phyloP scores from a whole-genome alignment of 192 early-diverging fungal species.

The Coemansia sp. region DNA sequence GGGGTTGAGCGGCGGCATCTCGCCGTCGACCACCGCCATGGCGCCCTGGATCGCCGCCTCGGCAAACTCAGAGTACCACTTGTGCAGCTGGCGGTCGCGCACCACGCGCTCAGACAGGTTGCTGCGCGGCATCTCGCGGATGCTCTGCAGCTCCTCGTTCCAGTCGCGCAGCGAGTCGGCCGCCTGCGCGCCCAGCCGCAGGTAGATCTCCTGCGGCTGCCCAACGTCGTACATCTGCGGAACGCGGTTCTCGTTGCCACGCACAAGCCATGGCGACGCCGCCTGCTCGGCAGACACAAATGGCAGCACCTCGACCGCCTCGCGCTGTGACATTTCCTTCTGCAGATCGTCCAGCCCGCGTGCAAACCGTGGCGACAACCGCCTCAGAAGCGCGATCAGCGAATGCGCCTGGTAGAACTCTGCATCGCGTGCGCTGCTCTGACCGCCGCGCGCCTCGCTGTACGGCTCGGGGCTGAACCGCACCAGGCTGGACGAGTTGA shows the following conservation, averaged over 20 bases:
- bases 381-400: constrained; percentile 65
- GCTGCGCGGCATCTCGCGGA: constrained; percentile 76
- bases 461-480: constrained; percentile 63
- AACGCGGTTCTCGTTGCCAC: constrained; percentile 35
- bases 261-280: constrained; percentile 83
- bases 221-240: constrained; percentile 36
- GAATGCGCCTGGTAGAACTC: constrained; percentile 59
- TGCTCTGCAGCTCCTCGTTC: constrained; percentile 95
- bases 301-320: constrained; percentile 81
- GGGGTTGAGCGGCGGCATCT: constrained; percentile 76
- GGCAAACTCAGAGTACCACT: constrained; percentile 86
- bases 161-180: constrained; percentile 75
- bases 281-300: constrained; percentile 62
- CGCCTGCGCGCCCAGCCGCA: constrained; percentile 29
- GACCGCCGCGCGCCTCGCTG: constrained; percentile 17
- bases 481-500: constrained; percentile 74
- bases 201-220: constrained; percentile 27
- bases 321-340: constrained; percentile 52
- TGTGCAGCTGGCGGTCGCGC: constrained; percentile 81
- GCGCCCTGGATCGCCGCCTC: constrained; percentile 87
- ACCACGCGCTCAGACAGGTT: constrained; percentile 80
- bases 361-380: constrained; percentile 70
- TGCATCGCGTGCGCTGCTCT: constrained; percentile 43
- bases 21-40: constrained; percentile 77
- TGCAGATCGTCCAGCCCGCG: constrained; percentile 68